Evolutionary conservation across 2,329 filamentous ascomycete genomes (phyloP), one percentile per base, ranked within the genome.

Genomic region (Fusarium humuli): DNA sequence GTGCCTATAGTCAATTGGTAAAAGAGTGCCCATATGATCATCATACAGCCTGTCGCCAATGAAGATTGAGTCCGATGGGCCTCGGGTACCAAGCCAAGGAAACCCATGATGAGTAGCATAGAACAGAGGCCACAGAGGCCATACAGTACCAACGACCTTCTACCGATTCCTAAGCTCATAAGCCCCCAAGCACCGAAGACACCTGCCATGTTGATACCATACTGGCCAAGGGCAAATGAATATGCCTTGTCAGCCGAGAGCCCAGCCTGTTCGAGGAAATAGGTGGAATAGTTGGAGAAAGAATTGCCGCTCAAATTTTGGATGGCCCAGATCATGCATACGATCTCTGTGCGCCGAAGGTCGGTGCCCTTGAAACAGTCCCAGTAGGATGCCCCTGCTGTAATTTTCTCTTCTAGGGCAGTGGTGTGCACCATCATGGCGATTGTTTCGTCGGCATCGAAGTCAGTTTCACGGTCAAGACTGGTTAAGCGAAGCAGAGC

Each of bases 391-490:
- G 92, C 88, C 30, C 93, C 93, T 9, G 83, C 82, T 6, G 92
- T 94, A 56, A 94, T 92, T 79, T 87, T 86, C 76, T 92, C 86
- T 78, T 97, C 94, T 13, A 97, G 83, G 0, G 91, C 91, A 1
- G 92, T 94, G 1, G 94, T 97, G 77, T 97, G 93, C 2, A 94
- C 89, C 92, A 97, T 97, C 93, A 97, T 97, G 74, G 92, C 90
- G 52, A 97, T 85, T 0, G 93, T 96, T 81, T 96, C 93, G 67
- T 97, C 92, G 13, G 92, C 88, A 75, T 97, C 88, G 73, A 96
- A 94, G 65, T 91, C 87, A 1, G 88, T 90, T 65, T 93, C 90
- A 57, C 84, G 83, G 68, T 89, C 82, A 16, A 84, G 73, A 73
- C 86, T 90, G 7, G 91, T 92, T 22, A 93, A 82, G 6, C 91